Conservation (phyloP, 768 basidiomycete genomes). For the Lentinula sp. region DNA sequence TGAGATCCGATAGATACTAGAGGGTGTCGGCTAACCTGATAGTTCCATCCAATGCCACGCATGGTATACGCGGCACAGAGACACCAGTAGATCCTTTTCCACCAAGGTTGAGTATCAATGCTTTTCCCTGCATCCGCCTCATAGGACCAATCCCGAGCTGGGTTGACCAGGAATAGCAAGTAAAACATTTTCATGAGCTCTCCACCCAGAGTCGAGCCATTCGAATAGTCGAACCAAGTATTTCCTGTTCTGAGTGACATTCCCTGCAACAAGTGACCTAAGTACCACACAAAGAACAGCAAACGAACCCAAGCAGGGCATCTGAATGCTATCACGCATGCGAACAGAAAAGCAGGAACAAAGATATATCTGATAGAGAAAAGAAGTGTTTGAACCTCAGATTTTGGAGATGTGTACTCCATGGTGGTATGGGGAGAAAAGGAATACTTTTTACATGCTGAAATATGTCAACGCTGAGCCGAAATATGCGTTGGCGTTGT, state of each 20-base stretch:
- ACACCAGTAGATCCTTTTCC: neutral
- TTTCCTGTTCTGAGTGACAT: neutral
- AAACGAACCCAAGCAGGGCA: neutral
- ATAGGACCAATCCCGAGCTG: neutral
- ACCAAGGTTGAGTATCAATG: neutral
- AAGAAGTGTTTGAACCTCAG: neutral
- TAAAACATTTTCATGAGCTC: neutral
- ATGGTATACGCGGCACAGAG: neutral
- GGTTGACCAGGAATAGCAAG: neutral
- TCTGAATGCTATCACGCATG: neutral
- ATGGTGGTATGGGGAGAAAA: neutral
- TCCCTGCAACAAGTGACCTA: neutral
- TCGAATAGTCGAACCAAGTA: neutral
- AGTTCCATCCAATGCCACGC: constrained; percentile 3
- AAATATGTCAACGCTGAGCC: too few species aligned
- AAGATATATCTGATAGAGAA: neutral
- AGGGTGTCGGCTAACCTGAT: neutral
- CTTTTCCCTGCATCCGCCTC: neutral
- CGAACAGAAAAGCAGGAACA: neutral
- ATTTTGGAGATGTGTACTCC: neutral
- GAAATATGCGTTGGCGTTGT: neutral
- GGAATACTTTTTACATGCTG: neutral
- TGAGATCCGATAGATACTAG: neutral
- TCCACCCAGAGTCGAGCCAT: neutral
- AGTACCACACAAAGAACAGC: neutral